These are phyloP conservation scores for Ceratocystiopsis brevicomis DNA, from an alignment of 2,329 filamentous ascomycete genomes.

Conservation along the genomic window DNA sequence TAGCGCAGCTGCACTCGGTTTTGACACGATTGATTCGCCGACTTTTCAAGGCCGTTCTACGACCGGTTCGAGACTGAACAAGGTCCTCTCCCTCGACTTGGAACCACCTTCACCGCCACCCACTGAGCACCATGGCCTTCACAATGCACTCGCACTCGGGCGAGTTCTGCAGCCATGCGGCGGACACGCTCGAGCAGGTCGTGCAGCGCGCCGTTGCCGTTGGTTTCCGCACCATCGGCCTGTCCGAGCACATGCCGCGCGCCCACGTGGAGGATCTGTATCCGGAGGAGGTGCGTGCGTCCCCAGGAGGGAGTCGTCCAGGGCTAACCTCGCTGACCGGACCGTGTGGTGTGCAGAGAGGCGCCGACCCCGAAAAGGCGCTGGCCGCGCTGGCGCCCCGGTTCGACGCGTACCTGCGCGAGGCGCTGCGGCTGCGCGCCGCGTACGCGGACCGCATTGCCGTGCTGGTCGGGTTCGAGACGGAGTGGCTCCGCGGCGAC, in stretches of 20 bases:
- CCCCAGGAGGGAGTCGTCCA: no score
- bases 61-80: no score
- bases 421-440: slow-evolving; percentile 53
- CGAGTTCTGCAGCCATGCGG: slow-evolving; percentile 89
- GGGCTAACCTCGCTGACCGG: no score
- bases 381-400: slow-evolving; percentile 31
- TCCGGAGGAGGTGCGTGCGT: slow-evolving; percentile 59
- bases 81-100: no score
- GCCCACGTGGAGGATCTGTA: slow-evolving; percentile 59
- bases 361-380: slow-evolving; percentile 26
- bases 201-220: slow-evolving; percentile 59
- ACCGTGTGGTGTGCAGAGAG: slow-evolving; percentile 18
- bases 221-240: slow-evolving; percentile 63
- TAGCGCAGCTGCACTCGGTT: no score
- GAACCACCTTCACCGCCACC: neutral
- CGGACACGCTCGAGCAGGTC: slow-evolving; percentile 67
- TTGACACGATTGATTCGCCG: no score
- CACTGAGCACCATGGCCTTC: slow-evolving; percentile 52
- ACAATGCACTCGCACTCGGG: slow-evolving; percentile 97
- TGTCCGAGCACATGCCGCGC: slow-evolving; percentile 93
- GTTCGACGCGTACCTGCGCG: slow-evolving; percentile 54
- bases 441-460: slow-evolving; percentile 54
- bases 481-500: slow-evolving; percentile 69
- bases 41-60: no score
- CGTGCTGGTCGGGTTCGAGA: slow-evolving; percentile 78